phyloP scores from a whole-genome alignment of 1,284 basidiomycete species.

The Clitocybe nebularis region DNA sequence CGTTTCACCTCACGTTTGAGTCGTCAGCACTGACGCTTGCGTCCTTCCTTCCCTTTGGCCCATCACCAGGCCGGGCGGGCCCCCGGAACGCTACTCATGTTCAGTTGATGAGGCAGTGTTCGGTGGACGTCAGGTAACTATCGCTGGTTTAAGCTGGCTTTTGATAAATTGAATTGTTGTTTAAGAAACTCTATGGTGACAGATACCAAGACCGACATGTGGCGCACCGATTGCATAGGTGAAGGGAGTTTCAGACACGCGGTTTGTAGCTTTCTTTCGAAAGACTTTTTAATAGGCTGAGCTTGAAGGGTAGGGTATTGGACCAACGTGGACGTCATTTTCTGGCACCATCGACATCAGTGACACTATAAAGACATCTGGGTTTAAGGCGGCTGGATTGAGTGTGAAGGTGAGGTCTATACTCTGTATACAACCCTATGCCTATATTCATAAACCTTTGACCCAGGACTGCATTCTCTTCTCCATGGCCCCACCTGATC shows the following conservation, averaged over 20 bases:
- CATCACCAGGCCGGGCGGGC: slow-evolving; percentile 34
- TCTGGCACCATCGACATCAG: slow-evolving; percentile 55
- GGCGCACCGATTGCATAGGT: slow-evolving; percentile 61
- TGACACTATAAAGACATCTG: slow-evolving; percentile 44
- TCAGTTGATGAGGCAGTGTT: slow-evolving; percentile 61
- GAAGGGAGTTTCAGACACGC: slow-evolving; percentile 55
- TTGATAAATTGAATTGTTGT: neutral
- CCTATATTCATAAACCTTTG: neutral
- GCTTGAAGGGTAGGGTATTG: slow-evolving; percentile 48
- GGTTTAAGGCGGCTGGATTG: slow-evolving; percentile 63
- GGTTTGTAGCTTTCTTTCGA: slow-evolving; percentile 34
- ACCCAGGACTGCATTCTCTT: slow-evolving; percentile 61
- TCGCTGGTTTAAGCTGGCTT: slow-evolving; percentile 17
- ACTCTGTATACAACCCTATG: neutral
- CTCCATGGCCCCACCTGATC: slow-evolving; percentile 54
- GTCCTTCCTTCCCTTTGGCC: slow-evolving; percentile 55
- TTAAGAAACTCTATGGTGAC: slow-evolving; percentile 32
- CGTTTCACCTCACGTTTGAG: slow-evolving; percentile 59
- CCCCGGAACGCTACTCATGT: slow-evolving; percentile 48
- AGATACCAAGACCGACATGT: slow-evolving; percentile 64
- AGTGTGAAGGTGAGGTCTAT: slow-evolving; percentile 48
- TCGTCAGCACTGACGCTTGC: slow-evolving; percentile 54
- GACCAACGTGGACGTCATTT: slow-evolving; percentile 55
- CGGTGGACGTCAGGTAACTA: slow-evolving; percentile 66
- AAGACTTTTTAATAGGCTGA: neutral